Evolutionary conservation across 1,284 basidiomycete species (phyloP), one percentile per base, ranked within the genome.

Genomic region (Phlebopus sp.): DNA sequence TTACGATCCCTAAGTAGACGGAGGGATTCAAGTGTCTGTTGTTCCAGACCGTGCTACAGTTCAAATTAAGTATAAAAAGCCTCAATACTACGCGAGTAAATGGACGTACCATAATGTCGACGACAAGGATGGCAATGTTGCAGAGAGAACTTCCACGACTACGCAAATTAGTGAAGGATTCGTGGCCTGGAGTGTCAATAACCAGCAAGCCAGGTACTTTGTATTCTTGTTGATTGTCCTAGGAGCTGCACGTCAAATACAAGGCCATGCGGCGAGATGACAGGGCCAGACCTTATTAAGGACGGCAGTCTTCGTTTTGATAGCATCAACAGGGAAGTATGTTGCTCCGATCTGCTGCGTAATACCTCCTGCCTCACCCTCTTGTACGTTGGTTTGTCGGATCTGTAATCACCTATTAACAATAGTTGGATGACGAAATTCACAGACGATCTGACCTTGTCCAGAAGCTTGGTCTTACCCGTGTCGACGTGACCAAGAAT

Each of bases 291-390:
- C 89, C 71, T 82, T 88, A 72, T 97, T 96, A 70, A 99, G 74
- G 15, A 97, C 93, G 15, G 77, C 75, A 1, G 96, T 98, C 78
- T 99, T 99, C 47, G 82, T 81, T 70, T 88, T 84, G 67, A 99
- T 97, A 6, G 94, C 93, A n/a, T 95, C 90, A 42, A 90, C 86
- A 40, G 97, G 97, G 84, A 99, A 99, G 77, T 97, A 99, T 0
- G 97, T 99, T n/a, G 97, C 97, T 78, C 97, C 97, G 59, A 99
- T 99, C 68, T 99, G 97, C 71, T 99, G 97, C 0, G 97, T 99
- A 68, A 99, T 99, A 76, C 97, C 97, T 65, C 97, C 97, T 2
- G 97, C 97, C 80, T 99, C 97, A 51, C 97, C 97, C 69, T 97
- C 96, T 75, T 99, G 96, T 15, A 99, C 97, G 60, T 98, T 98